Evolutionary conservation across 129 eudicot species (phyloP), one percentile per base, ranked within the genome.

Genomic region (Saussurea involucrata): DNA sequence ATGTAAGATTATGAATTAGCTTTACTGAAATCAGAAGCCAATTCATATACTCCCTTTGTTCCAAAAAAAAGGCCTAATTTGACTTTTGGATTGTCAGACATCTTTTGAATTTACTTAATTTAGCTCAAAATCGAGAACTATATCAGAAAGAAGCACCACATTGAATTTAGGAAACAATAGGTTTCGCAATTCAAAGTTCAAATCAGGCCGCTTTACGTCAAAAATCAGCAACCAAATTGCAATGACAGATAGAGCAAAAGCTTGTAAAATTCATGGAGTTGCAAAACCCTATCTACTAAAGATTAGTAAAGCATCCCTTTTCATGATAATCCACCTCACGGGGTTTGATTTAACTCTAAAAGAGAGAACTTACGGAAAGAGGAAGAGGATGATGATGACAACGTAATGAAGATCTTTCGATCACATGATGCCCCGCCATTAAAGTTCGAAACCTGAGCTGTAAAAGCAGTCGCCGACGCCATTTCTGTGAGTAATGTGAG

Each of bases 361-460:
- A 65, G 15, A 80, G 46, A 57, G 15, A 34, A 28, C 12, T 80
- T 74, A 80, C 84, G 84, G 55, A 6, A 74, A 20, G 74, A 73
- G 0, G 40, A 18, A 0, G 75, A 73, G 0, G 79, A 64, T 1
- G 83, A 71, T 2, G 79, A 33, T 22, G 78, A 74, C 24, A 60
- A 74, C 36, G 55, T 74, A 49, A 74, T 24, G 40, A 74, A 34
- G 22, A 21, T 73, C 37, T 60, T 73, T 57, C 68, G 67, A 73
- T 73, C 68, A 71, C 33, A 74, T 24, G 46, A 63, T 44, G 83
- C 22, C 21, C 66, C 79, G 73, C 78, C 74, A 80, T 66, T 80
- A 8, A 80, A 74, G 71, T 18, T 80, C 1, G 82, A 69, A 71
- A 82, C n/a, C 78, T 72, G 78, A 78, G 78, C 64, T 64, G 82